These are phyloP conservation scores for Chionographis japonica DNA, from an alignment of 106 monocot genomes.

Conservation along the genomic window DNA sequence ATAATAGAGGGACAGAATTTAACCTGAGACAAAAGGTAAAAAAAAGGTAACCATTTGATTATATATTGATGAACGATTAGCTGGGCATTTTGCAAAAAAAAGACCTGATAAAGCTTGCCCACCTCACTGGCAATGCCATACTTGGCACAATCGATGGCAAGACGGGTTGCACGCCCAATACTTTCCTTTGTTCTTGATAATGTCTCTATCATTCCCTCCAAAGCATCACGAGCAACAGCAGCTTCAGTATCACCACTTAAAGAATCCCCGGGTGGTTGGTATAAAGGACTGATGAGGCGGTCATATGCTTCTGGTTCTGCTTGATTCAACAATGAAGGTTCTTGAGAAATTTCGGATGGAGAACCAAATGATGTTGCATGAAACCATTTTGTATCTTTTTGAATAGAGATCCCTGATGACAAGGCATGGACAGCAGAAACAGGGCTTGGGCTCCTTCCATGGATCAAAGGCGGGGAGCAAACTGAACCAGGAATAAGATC, in stretches of 20 bases:
- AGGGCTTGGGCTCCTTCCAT: conserved; percentile 57
- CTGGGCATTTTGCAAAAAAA: too few relatives aligned
- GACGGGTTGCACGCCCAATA: conserved; percentile 90
- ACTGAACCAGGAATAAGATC: conserved; percentile 27
- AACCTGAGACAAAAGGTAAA: too few relatives aligned
- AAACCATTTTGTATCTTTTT: conserved; percentile 31
- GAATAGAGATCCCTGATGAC: conserved; percentile 22
- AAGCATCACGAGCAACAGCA: conserved; percentile 81
- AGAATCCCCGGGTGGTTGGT: conserved; percentile 33
- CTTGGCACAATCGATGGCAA: conserved; percentile 90
- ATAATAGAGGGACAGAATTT: too few relatives aligned
- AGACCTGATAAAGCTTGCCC: background rate
- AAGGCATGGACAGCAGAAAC: conserved; percentile 23
- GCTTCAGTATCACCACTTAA: conserved; percentile 84
- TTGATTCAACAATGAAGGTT: conserved; percentile 16
- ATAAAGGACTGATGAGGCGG: conserved; percentile 28
- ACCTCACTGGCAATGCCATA: conserved; percentile 91
- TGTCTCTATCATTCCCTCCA: conserved; percentile 95
- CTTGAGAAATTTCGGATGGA: conserved; percentile 29
- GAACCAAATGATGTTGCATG: conserved; percentile 23
- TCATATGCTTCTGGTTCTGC: conserved; percentile 41
- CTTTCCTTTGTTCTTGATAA: conserved; percentile 91
- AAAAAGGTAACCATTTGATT: too few relatives aligned
- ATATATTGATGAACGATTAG: too few relatives aligned
- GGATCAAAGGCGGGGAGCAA: conserved; percentile 24